Conservation (phyloP, 73 alveolate species). For the Strombidium stylifer region DNA sequence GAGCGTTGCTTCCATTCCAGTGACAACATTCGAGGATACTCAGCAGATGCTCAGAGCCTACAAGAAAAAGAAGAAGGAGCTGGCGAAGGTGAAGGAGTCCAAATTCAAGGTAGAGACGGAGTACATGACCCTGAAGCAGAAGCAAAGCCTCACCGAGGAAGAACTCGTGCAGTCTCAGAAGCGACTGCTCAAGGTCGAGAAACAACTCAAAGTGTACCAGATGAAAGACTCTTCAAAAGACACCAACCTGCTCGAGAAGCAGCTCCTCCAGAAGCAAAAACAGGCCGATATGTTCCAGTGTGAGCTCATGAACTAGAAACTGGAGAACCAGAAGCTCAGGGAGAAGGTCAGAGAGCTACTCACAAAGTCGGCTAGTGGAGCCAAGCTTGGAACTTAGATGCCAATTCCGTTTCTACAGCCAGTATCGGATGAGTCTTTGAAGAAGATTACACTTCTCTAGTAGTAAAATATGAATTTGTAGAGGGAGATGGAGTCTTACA, state of each 20-base stretch:
- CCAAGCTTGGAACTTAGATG: too few relatives aligned
- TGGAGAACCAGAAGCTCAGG: constrained; percentile 27
- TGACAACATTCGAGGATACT: constrained; percentile 42
- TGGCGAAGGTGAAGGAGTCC: constrained; percentile 25
- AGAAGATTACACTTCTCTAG: too few relatives aligned
- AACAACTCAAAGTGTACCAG: not conserved
- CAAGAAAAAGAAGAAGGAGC: constrained; percentile 40
- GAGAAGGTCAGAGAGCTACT: constrained; percentile 25
- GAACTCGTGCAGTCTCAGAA: not conserved
- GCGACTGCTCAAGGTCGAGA: constrained; percentile 12
- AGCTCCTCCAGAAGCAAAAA: constrained; percentile 4
- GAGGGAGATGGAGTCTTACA: too few relatives aligned
- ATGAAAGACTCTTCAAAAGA: constrained; percentile 16
- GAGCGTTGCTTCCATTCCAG: constrained; percentile 31
- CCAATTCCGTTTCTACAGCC: too few relatives aligned
- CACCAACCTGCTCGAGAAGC: not conserved
- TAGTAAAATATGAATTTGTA: too few relatives aligned
- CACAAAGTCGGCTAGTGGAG: too few relatives aligned
- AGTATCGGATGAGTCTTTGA: too few relatives aligned
- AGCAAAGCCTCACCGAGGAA: constrained; percentile 15
- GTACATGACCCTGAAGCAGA: constrained; percentile 16
- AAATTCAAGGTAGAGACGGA: constrained; percentile 25
- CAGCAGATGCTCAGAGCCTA: constrained; percentile 35
- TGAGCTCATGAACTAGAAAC: constrained; percentile 8
- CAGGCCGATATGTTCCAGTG: constrained; percentile 1